Percentiles rank a stretch among this genome's conserved stretches.
Evolutionary conservation across 2,329 filamentous ascomycete species (phyloP).

Genomic region (Ceratocystis ficicola): DNA sequence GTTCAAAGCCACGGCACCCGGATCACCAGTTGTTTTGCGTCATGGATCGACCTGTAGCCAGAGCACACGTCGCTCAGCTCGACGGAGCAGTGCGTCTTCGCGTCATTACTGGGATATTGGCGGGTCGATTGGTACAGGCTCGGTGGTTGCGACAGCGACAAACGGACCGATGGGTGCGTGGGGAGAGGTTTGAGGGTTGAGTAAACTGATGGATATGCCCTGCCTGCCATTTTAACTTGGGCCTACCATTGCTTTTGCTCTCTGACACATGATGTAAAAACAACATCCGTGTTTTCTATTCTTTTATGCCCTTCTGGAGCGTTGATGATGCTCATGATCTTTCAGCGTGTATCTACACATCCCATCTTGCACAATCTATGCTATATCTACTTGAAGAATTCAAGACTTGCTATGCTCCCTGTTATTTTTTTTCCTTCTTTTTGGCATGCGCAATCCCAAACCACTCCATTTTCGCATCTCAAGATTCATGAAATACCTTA

Average conservation of each 20-base stretch:
- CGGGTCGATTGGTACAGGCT: conserved; percentile 64
- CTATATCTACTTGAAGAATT: not conserved
- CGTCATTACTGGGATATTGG: conserved; percentile 90
- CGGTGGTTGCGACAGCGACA: conserved; percentile 41
- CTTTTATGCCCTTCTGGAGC: not conserved
- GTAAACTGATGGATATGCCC: no score
- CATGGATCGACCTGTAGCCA: conserved; percentile 66
- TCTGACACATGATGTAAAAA: not conserved
- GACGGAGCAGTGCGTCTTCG: conserved; percentile 56
- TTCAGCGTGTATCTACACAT: not conserved
- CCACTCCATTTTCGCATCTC: not conserved
- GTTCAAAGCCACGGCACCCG: conserved; percentile 43
- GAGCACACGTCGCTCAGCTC: conserved; percentile 62
- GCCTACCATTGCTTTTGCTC: not conserved
- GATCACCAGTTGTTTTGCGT: conserved; percentile 37
- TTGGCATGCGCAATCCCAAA: not conserved
- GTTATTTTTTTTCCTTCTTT: not conserved
- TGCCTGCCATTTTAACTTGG: no score
- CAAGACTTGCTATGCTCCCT: not conserved
- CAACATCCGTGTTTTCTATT: not conserved
- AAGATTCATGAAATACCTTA: not conserved
- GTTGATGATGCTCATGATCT: not conserved
- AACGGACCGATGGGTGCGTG: conserved; percentile 61
- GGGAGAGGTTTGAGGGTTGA: conserved; percentile 51
- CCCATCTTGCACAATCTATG: not conserved